Conservation (phyloP, 2,329 filamentous ascomycete genomes). For the Fusarium sp. region DNA sequence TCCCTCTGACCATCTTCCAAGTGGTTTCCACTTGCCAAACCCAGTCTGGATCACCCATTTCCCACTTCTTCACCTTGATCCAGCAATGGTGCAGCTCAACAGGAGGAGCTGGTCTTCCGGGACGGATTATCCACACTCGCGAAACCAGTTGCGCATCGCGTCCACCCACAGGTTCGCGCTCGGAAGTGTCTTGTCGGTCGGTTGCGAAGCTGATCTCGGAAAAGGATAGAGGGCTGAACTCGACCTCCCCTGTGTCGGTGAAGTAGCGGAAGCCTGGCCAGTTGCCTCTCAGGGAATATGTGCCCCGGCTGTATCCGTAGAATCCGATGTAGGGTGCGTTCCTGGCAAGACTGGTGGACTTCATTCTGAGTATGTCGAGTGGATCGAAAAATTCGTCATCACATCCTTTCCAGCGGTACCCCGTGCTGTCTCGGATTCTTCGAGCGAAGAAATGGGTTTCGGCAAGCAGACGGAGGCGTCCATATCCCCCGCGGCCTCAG, state of each 20-base stretch:
- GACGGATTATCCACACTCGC: neutral
- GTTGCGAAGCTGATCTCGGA: neutral
- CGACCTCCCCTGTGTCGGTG: neutral
- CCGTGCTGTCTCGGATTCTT: neutral
- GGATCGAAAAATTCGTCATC: neutral
- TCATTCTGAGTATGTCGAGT: neutral
- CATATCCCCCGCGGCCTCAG: neutral
- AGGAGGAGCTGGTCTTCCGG: neutral
- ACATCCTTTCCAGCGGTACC: neutral
- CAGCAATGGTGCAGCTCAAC: neutral
- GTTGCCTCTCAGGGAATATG: neutral
- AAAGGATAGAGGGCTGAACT: slow-evolving; percentile 1
- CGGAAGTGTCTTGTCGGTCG: neutral
- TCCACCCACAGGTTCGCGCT: neutral
- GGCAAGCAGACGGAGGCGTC: neutral
- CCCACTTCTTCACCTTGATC: neutral
- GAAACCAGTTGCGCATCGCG: neutral
- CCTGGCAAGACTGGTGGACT: neutral
- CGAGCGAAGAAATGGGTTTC: neutral
- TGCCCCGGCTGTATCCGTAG: neutral
- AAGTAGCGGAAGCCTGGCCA: slow-evolving; percentile 5
- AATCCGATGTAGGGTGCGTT: neutral
- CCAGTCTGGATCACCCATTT: neutral
- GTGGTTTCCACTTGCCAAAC: neutral
- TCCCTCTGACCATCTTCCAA: slow-evolving; percentile 1